These are phyloP conservation scores for Chlamydomonas reinhardtii DNA, from an alignment of 163 green algal genomes.

Conservation along the genomic window DNA sequence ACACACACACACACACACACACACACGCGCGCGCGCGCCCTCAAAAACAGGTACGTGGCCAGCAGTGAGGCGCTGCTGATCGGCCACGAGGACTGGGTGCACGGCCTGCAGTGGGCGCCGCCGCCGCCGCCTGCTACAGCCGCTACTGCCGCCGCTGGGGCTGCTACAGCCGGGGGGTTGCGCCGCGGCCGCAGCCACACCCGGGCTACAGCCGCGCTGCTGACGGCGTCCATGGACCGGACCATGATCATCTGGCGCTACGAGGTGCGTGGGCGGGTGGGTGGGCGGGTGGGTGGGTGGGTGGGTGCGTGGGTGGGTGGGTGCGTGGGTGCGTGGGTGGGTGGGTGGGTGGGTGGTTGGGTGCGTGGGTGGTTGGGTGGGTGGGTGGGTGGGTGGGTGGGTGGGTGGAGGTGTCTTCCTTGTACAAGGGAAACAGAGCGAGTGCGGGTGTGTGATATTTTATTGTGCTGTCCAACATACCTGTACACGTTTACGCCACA, in stretches of 20 bases:
- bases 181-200: conserved; percentile 2
- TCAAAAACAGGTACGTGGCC: conserved; percentile 21
- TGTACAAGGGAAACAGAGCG: too few species aligned
- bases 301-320: background rate
- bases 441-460: too few species aligned
- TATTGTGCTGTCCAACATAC: too few species aligned
- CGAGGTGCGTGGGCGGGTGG: conserved; percentile 58
- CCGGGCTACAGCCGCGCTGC: conserved; percentile 62
- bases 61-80: conserved; percentile 88
- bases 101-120: conserved; percentile 86
- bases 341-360: background rate
- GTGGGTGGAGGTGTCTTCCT: too few species aligned
- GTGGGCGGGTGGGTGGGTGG: too few species aligned
- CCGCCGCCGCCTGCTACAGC: background rate
- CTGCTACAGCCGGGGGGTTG: background rate
- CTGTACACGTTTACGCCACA: too few species aligned
- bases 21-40: background rate
- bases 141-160: conserved; percentile 20
- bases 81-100: conserved; percentile 97
- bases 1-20: too few species aligned
- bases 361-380: background rate
- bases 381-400: background rate
- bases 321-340: background rate
- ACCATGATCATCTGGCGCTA: conserved; percentile 95
- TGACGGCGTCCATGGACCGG: conserved; percentile 96